Evolutionary conservation across 2,329 filamentous ascomycete species (phyloP).

Genomic region (Cercospora nicotianae): DNA sequence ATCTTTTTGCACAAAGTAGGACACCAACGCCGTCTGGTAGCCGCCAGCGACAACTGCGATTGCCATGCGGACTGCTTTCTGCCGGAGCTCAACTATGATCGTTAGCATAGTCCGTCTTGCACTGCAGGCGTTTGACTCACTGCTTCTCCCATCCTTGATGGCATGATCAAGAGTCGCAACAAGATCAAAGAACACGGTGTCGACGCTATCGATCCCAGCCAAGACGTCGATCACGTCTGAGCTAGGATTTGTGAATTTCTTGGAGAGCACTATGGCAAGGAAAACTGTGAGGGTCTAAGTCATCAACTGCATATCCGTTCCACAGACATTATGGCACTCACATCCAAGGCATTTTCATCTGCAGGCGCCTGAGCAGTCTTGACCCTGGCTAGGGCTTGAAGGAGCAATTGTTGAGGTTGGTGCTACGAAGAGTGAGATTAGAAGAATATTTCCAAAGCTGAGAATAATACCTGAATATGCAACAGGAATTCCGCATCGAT

Average conservation of each 20-base stretch:
- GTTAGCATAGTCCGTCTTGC: conserved; percentile 6
- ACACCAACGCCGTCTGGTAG: conserved; percentile 90
- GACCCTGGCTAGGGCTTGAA: conserved; percentile 67
- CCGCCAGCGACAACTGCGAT: conserved; percentile 87
- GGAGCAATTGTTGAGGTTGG: conserved; percentile 76
- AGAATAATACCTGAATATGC: conserved; percentile 62
- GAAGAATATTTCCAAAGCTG: background rate
- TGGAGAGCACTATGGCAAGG: conserved; percentile 75
- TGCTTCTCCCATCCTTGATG: conserved; percentile 71
- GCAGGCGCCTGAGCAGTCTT: conserved; percentile 61
- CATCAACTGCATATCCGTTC: conserved; percentile 44
- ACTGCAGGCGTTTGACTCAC: conserved; percentile 50
- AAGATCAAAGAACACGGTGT: conserved; percentile 83
- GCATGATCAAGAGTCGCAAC: conserved; percentile 78
- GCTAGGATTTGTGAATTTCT: conserved; percentile 92
- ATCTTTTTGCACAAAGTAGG: conserved; percentile 92
- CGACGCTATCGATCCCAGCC: conserved; percentile 84
- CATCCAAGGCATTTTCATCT: conserved; percentile 81
- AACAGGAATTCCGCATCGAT: conserved; percentile 74
- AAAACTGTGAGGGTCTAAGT: conserved; percentile 84
- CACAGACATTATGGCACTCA: conserved; percentile 48
- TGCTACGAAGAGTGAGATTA: conserved; percentile 41
- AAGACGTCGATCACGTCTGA: conserved; percentile 91
- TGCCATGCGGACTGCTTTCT: conserved; percentile 77
- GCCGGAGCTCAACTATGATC: conserved; percentile 65